Base-by-base conservation (phyloP, 1,284 basidiomycete genomes). In the Paramarasmius palmivorus region DNA sequence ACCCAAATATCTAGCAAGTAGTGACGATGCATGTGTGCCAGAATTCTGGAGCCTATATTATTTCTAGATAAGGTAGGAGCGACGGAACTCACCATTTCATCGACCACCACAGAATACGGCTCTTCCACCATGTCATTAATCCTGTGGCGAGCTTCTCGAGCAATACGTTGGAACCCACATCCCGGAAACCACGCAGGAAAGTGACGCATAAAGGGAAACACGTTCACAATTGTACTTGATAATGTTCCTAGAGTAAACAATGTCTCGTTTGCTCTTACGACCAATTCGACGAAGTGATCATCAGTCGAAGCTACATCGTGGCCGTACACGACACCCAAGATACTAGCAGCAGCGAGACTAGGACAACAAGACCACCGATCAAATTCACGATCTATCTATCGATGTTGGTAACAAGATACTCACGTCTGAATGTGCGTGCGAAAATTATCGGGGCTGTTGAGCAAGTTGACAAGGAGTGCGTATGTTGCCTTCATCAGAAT, bases 401-500 rank as follows among this genome's bases (percentile, higher is more conserved):
- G n/a, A n/a, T n/a, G n/a, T n/a, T n/a, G n/a, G n/a, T n/a, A n/a
- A n/a, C n/a, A n/a, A n/a, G n/a, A n/a, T n/a, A n/a, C 50, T 52
- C 26, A 64, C 61, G 55, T 62, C 47, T 51, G 42, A 20, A 55
- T 57, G 46, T 75, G 71, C 6, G 57, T 41, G 6, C 47, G 29
- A 22, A 66, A 68, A 26, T 20, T 19, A 3, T 49, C 32, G 1
- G 37, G 47, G n/a, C 20, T 20, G 7, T 46, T n/a, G 4, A 23
- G 44, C 14, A 46, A 15, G 15, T 46, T 46, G 4, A 29, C n/a
- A 4, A 46, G 9, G 34, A 49, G 37, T 19, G 22, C 29, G 1
- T 19, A 59, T 3, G 59, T 62, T 42, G 72, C 72, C 19, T 57
- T 56, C 38, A 63, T 60, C 36, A 75, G 68, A 15, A 68, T 58